Evolutionary conservation across 441 rosid species (phyloP), one percentile per base, ranked within the genome.

Genomic region (Brassica balearica): DNA sequence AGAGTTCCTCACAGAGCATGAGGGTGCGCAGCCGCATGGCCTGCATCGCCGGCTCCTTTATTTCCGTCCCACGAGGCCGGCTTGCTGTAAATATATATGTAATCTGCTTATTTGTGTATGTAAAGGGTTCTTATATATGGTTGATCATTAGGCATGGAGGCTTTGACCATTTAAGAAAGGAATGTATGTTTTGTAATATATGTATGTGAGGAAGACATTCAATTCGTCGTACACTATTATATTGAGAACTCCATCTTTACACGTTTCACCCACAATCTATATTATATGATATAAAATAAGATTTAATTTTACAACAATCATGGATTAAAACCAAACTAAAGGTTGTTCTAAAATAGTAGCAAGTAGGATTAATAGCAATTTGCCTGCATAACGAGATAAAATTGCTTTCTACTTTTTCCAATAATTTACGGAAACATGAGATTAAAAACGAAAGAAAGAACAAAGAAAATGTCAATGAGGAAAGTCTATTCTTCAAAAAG

Each of bases 1-100:
- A 78, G 73, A 88, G 82, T 77, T 92, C 78, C 83, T 90, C 94
- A 14, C 72, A 80, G 70, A 29, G 58, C 61, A 86, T 76, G 75
- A 90, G 92, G 73, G 83, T 83, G 11, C 77, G 87, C 25, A 46
- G 65, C 15, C 74, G 72, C 23, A 58, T 58, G n/a, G 27, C n/a
- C 62, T 19, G 62, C 27, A 72, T 32, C 38, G 60, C 53, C 64
- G 61, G 82, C 89, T 53, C 76, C 51, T 8, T 36, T 69, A 36
- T 63, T 62, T 11, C 3, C 3, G 64, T 55, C 15, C 68, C 38
- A 73, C 34, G 59, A 73, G 23, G 65, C 36, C 4, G 25, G 65
- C 10, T 68, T 58, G 65, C 4, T 77, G 12, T 19, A 27, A 25
- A 55, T 12, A 14, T 64, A 9, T 19, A 3, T 32, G 23, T 68